Evolutionary conservation across 2,329 filamentous ascomycete species (phyloP).

Genomic region (Graphiopsis chlorocephala): DNA sequence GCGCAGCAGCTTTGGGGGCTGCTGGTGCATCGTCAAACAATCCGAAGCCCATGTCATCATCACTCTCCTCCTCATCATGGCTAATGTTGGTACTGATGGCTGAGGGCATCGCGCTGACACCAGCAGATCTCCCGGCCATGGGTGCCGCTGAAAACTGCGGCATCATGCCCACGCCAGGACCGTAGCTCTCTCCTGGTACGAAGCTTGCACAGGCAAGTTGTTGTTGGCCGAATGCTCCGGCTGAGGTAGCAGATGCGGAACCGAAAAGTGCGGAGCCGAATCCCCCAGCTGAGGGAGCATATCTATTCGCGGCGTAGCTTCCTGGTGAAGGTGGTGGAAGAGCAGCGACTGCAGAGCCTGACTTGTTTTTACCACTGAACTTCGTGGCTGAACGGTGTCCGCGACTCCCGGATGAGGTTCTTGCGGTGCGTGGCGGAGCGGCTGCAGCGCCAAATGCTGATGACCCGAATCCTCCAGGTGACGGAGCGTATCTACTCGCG

Average conservation of each 20-base stretch:
- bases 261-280: background rate
- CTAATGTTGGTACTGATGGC: background rate
- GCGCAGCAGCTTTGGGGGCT: background rate
- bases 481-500: background rate
- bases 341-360: background rate
- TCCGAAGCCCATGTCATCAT: constrained; percentile 23
- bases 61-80: constrained; percentile 17
- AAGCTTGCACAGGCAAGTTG: background rate
- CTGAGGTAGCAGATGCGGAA: background rate
- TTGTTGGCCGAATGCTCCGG: background rate
- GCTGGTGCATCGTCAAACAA: constrained; percentile 17
- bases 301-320: background rate
- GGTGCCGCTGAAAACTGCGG: background rate
- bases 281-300: background rate
- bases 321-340: background rate
- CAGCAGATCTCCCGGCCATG: background rate
- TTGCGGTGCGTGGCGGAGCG: no score
- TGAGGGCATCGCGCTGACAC: no score
- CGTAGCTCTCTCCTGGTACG: background rate
- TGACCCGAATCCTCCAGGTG: background rate
- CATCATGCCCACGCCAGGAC: background rate
- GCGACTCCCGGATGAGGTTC: no score
- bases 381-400: no score
- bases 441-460: background rate
- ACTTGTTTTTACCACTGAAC: no score